These are phyloP conservation scores for Casuarina glauca DNA, from an alignment of 306 rosid species.

Conservation along the genomic window DNA sequence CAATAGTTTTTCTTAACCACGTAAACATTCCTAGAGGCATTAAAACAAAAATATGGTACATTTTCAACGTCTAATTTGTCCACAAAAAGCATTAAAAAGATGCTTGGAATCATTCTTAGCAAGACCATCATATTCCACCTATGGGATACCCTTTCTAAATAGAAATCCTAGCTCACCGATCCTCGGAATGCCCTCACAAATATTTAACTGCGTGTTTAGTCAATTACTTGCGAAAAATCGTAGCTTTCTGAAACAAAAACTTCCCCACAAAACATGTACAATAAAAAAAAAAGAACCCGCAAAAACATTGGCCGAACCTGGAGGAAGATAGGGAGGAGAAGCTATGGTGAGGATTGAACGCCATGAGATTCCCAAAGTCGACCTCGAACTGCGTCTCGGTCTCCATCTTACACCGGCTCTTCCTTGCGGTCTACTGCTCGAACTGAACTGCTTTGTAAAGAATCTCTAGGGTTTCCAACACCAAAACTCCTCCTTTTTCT, in stretches of 20 bases:
- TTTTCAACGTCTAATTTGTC: not conserved
- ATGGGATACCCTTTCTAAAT: not conserved
- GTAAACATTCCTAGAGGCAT: not conserved
- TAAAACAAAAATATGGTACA: not conserved
- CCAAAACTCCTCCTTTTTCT: too few species aligned
- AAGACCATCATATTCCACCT: not conserved
- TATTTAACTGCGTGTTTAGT: not conserved
- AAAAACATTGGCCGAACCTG: constrained; percentile 27
- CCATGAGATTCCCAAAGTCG: constrained; percentile 79
- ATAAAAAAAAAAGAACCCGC: not conserved
- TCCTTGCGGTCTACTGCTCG: too few species aligned
- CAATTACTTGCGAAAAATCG: not conserved
- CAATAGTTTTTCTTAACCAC: not conserved
- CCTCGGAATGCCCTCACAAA: too few species aligned
- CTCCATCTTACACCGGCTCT: constrained; percentile 21
- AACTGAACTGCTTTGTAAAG: too few species aligned
- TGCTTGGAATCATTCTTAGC: not conserved
- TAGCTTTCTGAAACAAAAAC: not conserved
- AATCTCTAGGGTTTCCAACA: too few species aligned
- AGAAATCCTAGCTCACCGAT: not conserved
- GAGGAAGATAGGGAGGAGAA: constrained; percentile 50
- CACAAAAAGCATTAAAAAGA: not conserved
- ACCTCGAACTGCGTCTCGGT: constrained; percentile 37
- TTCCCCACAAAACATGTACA: not conserved
- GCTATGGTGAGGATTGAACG: constrained; percentile 49